Conservation (phyloP, 148 eudicot species). For the Rheum nobile region DNA sequence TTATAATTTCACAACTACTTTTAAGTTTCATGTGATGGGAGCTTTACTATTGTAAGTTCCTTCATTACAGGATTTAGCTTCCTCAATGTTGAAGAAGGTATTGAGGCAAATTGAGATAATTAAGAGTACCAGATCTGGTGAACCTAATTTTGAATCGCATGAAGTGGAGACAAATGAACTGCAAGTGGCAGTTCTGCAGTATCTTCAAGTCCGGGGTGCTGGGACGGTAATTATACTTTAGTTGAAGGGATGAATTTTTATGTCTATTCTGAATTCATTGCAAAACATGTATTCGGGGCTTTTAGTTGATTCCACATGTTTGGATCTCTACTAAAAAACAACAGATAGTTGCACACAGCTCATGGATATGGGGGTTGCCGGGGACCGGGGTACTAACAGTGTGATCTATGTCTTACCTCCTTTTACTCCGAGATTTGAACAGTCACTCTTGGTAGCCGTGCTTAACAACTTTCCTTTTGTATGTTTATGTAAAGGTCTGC, state of each 20-base stretch:
- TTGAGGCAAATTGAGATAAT: constrained; percentile 70
- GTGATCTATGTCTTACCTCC: not conserved
- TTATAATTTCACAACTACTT: not conserved
- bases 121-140: constrained; percentile 76
- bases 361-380: not conserved
- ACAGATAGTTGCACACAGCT: not conserved
- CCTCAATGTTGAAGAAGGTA: constrained; percentile 63
- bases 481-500: constrained; percentile 6
- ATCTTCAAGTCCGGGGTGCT: constrained; percentile 73
- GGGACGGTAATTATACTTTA: constrained; percentile 47
- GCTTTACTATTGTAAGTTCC: not conserved
- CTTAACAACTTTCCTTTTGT: not conserved
- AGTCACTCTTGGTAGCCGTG: not conserved
- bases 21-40: not conserved
- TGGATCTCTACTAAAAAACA: not conserved
- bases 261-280: not conserved
- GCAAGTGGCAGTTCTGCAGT: constrained; percentile 68
- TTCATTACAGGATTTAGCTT: constrained; percentile 54
- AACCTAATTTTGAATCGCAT: constrained; percentile 79
- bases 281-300: not conserved
- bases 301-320: not conserved
- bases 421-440: not conserved
- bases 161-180: constrained; percentile 84
- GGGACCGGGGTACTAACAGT: not conserved
- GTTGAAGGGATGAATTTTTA: not conserved